Conservation (phyloP, 441 rosid species). For the Isatis lusitanica region DNA sequence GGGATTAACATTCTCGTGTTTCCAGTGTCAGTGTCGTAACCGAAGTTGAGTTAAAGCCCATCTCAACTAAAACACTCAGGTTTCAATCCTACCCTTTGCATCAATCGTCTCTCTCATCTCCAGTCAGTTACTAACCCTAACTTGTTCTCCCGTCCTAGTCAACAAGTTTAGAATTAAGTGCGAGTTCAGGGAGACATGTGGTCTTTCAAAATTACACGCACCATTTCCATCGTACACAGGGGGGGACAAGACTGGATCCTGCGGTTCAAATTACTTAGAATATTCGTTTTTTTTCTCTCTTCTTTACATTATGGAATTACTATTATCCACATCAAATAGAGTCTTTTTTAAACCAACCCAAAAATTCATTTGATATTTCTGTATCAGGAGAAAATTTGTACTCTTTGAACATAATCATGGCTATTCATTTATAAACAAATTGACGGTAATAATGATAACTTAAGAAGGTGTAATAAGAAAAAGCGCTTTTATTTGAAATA, state of each 20-base stretch:
- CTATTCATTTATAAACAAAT: not conserved
- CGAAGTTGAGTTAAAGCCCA: too few relatives aligned
- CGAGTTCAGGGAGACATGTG: too few relatives aligned
- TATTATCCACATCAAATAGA: not conserved
- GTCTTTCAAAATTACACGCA: not conserved
- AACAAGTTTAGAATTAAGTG: too few relatives aligned
- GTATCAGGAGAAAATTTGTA: not conserved
- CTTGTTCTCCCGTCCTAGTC: too few relatives aligned
- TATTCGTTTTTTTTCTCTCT: not conserved
- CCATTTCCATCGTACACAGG: not conserved
- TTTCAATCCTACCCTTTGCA: too few relatives aligned
- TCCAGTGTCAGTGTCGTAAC: too few relatives aligned
- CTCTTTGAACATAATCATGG: not conserved
- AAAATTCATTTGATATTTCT: not conserved
- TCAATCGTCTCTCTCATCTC: too few relatives aligned
- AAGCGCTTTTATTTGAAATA: not conserved
- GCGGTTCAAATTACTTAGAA: slow-evolving; percentile 20
- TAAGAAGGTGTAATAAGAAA: not conserved
- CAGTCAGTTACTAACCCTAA: too few relatives aligned
- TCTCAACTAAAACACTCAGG: too few relatives aligned
- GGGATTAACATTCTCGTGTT: not conserved
- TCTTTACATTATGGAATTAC: not conserved
- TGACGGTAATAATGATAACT: not conserved
- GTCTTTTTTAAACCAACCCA: not conserved
- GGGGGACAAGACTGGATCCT: not conserved